Evolutionary conservation across 129 eudicot species (phyloP).

Genomic region (Mikania micrantha): DNA sequence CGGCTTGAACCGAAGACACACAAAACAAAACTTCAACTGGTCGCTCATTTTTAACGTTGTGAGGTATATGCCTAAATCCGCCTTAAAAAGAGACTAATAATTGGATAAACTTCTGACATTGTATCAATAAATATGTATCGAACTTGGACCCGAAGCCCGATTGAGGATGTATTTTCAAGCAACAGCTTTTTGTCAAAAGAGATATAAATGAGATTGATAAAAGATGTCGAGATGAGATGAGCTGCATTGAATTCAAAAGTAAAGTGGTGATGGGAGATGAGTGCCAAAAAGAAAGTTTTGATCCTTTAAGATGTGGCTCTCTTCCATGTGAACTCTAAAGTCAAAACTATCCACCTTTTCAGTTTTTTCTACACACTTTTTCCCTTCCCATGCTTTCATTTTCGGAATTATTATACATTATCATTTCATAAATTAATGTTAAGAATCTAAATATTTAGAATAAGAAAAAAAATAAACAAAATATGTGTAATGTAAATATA

Average conservation of each 20-base stretch:
- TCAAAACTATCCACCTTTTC: slow-evolving; percentile 28
- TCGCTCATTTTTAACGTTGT: too few relatives aligned
- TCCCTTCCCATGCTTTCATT: slow-evolving; percentile 21
- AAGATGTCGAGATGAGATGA: not conserved
- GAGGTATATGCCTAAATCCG: too few relatives aligned
- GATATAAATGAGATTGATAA: not conserved
- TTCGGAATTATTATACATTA: not conserved
- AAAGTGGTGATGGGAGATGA: slow-evolving; percentile 18
- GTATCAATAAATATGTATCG: too few relatives aligned
- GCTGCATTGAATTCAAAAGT: slow-evolving; percentile 38
- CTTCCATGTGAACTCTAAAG: slow-evolving; percentile 28
- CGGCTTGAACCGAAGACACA: too few relatives aligned
- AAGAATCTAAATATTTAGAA: too few relatives aligned
- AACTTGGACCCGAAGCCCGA: too few relatives aligned
- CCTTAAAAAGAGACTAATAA: too few relatives aligned
- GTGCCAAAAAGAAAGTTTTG: slow-evolving; percentile 9
- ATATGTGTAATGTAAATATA: too few relatives aligned
- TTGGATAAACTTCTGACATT: too few relatives aligned
- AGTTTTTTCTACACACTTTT: slow-evolving; percentile 18
- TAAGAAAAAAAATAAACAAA: too few relatives aligned
- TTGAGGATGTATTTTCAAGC: not conserved
- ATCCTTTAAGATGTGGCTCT: slow-evolving; percentile 30
- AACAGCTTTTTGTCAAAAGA: not conserved
- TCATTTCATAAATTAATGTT: too few relatives aligned
- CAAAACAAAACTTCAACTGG: too few relatives aligned